Base-by-base conservation (phyloP, 768 basidiomycete genomes). In the Omphalotus guepiniiformis region DNA sequence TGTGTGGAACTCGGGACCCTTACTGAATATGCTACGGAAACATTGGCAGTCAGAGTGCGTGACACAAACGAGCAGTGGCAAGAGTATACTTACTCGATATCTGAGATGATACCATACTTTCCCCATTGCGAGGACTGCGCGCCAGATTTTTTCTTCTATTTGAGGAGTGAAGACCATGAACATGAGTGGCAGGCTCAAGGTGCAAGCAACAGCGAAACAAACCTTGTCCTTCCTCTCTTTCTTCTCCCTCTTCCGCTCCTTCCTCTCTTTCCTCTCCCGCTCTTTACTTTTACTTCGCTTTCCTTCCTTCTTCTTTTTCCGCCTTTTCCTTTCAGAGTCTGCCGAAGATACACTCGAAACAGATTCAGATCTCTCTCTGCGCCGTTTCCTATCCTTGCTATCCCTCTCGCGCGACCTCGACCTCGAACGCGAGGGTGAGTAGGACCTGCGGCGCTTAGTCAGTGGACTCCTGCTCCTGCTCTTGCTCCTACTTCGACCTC, bases 21-120 rank as follows among this genome's bases (percentile, higher is more conserved):
- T 94, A 47, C 75, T 83, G 60, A 85, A 89, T 46, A 93, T 78
- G 58, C 92, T 93, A 50, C 2, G 37, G 34, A 34, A 22, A n/a
- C n/a, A n/a, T n/a, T n/a, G 51, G n/a, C 26, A 43, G 34, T 22
- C 27, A 39, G 47, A 38, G 28, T n/a, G 40, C 39, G 18, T 18
- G 28, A 19, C 23, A 48, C 16, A 12, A 42, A 27, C 27, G 13
- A 30, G 41, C 23, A 38, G 21, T 8, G 44, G 36, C 55, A 42
- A 13, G 28, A 39, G 44, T 15, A 22, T 16, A 74, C 88, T 59
- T 56, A 95, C 93, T 95, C 92, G 3, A 78, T 60, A 58, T 94
- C 93, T 25, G 76, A 76, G 48, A 96, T 92, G 46, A 89, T 76
- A 2, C 93, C 93, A 64, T 88, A 85, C 64, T 89, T 92, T 13